phyloP scores from a whole-genome alignment of 2,329 filamentous ascomycete species.

The Annulohypoxylon truncatum region DNA sequence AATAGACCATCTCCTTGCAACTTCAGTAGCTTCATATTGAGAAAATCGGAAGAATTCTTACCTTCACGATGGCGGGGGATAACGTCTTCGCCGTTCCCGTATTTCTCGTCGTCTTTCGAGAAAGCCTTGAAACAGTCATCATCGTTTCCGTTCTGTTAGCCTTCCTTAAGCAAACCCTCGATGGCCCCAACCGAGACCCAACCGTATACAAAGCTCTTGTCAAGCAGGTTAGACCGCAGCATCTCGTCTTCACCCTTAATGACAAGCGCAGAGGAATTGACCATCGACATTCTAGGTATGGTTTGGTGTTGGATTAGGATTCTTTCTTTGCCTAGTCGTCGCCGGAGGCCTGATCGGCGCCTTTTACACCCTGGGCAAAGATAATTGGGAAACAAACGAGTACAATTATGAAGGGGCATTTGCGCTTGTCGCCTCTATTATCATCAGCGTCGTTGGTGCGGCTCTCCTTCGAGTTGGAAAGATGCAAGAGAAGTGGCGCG shows the following conservation, averaged over 20 bases:
- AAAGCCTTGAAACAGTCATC: slow-evolving; percentile 84
- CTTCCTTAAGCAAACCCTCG: slow-evolving; percentile 84
- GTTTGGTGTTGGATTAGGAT: slow-evolving; percentile 71
- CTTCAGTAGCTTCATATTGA: slow-evolving; percentile 1
- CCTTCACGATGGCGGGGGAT: slow-evolving; percentile 42
- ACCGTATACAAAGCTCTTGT: slow-evolving; percentile 74
- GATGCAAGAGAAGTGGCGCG: slow-evolving; percentile 87
- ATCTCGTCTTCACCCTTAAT: neutral
- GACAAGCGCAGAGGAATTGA: neutral
- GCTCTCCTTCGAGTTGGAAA: slow-evolving; percentile 85
- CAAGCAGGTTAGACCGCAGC: slow-evolving; percentile 62
- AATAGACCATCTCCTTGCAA: neutral
- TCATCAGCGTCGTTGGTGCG: slow-evolving; percentile 85
- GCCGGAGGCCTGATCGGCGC: slow-evolving; percentile 76
- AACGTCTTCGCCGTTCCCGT: slow-evolving; percentile 56
- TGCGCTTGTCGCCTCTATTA: slow-evolving; percentile 76
- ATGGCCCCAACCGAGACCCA: slow-evolving; percentile 70
- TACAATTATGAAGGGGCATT: slow-evolving; percentile 86
- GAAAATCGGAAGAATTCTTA: neutral
- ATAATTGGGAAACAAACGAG: slow-evolving; percentile 76
- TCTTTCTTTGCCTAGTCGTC: slow-evolving; percentile 73
- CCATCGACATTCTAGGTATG: slow-evolving; percentile 65
- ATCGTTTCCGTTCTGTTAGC: slow-evolving; percentile 88
- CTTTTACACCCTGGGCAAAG: slow-evolving; percentile 76
- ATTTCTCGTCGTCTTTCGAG: slow-evolving; percentile 92